Evolutionary conservation across 331 rosid species (phyloP).

Genomic region (Arachis monticola): DNA sequence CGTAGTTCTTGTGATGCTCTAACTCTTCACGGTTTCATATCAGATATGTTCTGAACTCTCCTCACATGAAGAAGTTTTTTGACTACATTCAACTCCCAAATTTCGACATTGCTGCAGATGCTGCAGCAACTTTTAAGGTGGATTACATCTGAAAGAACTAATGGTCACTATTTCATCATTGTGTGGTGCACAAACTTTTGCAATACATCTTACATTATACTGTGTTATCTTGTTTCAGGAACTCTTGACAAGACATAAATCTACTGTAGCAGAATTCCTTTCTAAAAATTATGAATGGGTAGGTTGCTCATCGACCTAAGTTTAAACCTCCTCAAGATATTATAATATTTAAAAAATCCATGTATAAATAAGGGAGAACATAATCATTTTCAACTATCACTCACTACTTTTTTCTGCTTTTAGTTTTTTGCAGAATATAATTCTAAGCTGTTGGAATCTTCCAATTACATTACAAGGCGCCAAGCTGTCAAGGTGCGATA

Average conservation of each 20-base stretch:
- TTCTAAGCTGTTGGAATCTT: conserved; percentile 88
- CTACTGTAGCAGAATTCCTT: conserved; percentile 90
- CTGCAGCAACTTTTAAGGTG: conserved; percentile 98
- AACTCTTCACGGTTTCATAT: conserved; percentile 40
- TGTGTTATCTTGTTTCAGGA: conserved; percentile 59
- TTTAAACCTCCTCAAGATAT: too few species aligned
- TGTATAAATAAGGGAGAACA: background rate
- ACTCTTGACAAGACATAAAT: conserved; percentile 96
- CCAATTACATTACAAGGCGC: conserved; percentile 95
- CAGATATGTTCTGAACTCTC: conserved; percentile 96
- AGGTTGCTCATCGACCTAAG: conserved; percentile 37
- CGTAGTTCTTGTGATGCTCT: conserved; percentile 27
- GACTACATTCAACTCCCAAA: conserved; percentile 95
- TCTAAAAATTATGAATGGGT: conserved; percentile 96
- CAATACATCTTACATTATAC: conserved; percentile 29
- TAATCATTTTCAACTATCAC: background rate
- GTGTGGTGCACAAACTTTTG: conserved; percentile 23
- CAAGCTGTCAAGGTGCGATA: conserved; percentile 89
- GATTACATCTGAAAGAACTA: conserved; percentile 28
- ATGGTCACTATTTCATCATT: conserved; percentile 17
- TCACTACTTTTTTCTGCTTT: conserved; percentile 34
- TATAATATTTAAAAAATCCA: background rate
- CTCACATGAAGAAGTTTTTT: conserved; percentile 85
- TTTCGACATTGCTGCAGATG: conserved; percentile 98
- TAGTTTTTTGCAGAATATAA: conserved; percentile 95